Evolutionary conservation across 2,329 filamentous ascomycete species (phyloP).

Genomic region (Sporothrix schenckii): DNA sequence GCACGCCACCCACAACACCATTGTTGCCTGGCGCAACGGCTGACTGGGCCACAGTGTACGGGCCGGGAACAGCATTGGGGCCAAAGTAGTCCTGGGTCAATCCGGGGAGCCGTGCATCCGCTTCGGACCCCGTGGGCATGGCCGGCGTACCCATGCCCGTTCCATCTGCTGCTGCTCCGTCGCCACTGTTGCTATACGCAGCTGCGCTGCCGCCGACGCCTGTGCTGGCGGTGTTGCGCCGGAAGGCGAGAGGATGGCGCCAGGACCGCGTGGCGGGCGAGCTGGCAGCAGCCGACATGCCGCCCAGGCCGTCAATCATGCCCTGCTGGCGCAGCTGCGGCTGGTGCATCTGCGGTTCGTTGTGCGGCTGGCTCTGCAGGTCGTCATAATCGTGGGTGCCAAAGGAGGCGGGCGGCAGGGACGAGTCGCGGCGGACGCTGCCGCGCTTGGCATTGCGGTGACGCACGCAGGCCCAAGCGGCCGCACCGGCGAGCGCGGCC

Average conservation of each 20-base stretch:
- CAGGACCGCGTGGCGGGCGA: conserved; percentile 26
- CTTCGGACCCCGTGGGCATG: conserved; percentile 40
- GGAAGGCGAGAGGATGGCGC: conserved; percentile 21
- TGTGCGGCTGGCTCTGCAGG: conserved; percentile 33
- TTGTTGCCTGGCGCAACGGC: conserved; percentile 31
- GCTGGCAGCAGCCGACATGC: not conserved
- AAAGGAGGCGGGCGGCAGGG: conserved; percentile 24
- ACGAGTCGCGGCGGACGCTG: conserved; percentile 32
- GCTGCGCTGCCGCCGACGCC: conserved; percentile 28
- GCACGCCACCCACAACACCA: conserved; percentile 44
- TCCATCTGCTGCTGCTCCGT: conserved; percentile 34
- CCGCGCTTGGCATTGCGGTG: conserved; percentile 21
- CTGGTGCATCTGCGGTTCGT: conserved; percentile 18
- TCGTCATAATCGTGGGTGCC: conserved; percentile 33
- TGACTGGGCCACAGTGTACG: conserved; percentile 48
- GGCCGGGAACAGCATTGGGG: conserved; percentile 50
- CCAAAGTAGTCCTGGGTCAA: conserved; percentile 51
- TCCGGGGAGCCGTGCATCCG: conserved; percentile 39
- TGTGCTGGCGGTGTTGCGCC: conserved; percentile 31
- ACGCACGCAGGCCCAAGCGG: conserved; percentile 54
- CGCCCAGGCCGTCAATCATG: not conserved
- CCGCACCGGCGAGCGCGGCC: conserved; percentile 47
- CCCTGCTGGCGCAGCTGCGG: conserved; percentile 19
- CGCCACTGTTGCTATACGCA: conserved; percentile 11
- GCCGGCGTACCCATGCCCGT: conserved; percentile 30